Percentiles rank a stretch among this genome's conserved stretches.
These are phyloP conservation scores for Solanum corneliomulleri DNA, from an alignment of 257 asterid genomes.

Conservation along the genomic window DNA sequence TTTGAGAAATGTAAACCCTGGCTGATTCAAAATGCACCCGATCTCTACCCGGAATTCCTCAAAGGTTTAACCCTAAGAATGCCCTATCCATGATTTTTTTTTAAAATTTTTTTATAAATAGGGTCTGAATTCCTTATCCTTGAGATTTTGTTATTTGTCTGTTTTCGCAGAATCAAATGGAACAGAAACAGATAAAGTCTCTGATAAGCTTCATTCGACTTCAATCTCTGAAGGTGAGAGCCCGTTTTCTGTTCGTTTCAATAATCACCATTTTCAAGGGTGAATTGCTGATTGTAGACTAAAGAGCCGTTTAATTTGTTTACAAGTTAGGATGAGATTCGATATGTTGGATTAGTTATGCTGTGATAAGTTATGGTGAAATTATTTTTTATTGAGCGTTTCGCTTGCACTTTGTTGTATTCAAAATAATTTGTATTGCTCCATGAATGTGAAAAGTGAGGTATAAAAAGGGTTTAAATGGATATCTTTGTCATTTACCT, in stretches of 20 bases:
- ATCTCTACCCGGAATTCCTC: slow-evolving; percentile 70
- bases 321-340: no score
- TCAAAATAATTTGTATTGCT: no score
- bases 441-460: no score
- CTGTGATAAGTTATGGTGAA: no score
- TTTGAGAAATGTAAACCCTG: slow-evolving; percentile 95
- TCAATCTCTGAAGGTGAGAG: slow-evolving; percentile 53
- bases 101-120: neutral
- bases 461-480: no score
- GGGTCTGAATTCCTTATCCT: neutral
- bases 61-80: slow-evolving; percentile 34
- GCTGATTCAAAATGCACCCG: slow-evolving; percentile 70
- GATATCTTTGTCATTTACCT: no score
- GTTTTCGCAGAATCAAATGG: slow-evolving; percentile 39
- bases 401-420: no score
- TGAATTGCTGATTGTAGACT: neutral
- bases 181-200: slow-evolving; percentile 50
- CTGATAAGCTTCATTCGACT: slow-evolving; percentile 75
- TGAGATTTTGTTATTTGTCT: neutral
- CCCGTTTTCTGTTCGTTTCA: neutral
- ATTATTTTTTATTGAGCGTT: no score
- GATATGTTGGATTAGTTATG: no score
- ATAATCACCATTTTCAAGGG: neutral
- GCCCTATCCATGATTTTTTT: neutral
- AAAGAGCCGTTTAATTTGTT: no score